These are phyloP conservation scores for Rosa lucieae DNA, from an alignment of 306 rosid genomes.

Conservation along the genomic window DNA sequence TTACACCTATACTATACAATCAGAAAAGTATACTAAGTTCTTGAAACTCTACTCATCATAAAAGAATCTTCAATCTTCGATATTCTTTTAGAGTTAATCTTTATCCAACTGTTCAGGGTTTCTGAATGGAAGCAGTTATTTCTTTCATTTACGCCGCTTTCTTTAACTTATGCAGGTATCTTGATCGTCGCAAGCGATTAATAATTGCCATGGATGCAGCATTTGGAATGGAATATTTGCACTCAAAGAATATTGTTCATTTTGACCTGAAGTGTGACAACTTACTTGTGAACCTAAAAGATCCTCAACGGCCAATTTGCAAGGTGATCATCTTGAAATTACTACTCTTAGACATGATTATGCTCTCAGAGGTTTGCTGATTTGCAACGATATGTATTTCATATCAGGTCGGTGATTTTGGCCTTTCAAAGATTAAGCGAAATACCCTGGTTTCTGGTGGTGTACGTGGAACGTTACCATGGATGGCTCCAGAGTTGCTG, in stretches of 20 bases:
- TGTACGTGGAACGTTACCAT: conserved; percentile 86
- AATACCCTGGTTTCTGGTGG: conserved; percentile 91
- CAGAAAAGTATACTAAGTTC: not conserved
- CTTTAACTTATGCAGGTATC: conserved; percentile 55
- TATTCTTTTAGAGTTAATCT: not conserved
- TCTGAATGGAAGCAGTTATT: conserved; percentile 1
- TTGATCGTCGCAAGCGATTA: conserved; percentile 83
- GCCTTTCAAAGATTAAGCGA: conserved; percentile 80
- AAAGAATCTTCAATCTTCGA: not conserved
- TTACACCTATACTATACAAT: not conserved
- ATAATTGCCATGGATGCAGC: conserved; percentile 96
- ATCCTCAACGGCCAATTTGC: conserved; percentile 82
- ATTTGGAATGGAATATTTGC: conserved; percentile 93
- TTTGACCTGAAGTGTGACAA: conserved; percentile 94
- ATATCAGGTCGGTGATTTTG: conserved; percentile 85
- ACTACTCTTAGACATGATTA: not conserved
- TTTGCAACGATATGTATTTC: conserved; percentile 14
- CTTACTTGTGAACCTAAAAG: conserved; percentile 85
- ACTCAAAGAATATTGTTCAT: conserved; percentile 81
- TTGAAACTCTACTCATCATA: not conserved
- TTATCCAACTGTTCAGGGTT: not conserved
- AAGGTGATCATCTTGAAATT: conserved; percentile 45
- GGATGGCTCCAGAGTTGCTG: conserved; percentile 95
- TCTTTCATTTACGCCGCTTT: not conserved
- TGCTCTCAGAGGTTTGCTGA: not conserved